A percentile compares a stretch with the other conserved stretches of the same genome.
phyloP scores from a whole-genome alignment of 257 asterid genomes.

The Salvia rosmarinus region DNA sequence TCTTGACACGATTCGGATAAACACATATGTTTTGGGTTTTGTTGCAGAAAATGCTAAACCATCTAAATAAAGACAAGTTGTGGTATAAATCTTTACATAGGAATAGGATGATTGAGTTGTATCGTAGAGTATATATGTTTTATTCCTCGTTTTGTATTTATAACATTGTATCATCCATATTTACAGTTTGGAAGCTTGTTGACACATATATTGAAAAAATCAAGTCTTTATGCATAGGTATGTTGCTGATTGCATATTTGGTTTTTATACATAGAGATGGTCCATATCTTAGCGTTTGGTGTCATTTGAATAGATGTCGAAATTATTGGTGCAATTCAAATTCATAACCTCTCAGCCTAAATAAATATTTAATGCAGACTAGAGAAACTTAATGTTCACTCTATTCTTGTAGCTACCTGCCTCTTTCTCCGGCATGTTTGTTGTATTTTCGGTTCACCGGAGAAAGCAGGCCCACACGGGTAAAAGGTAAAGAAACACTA shows the following conservation, averaged over 20 bases:
- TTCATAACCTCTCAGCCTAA: too few species aligned
- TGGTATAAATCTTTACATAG: neutral
- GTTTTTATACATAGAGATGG: too few species aligned
- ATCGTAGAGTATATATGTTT: neutral
- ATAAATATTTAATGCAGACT: too few species aligned
- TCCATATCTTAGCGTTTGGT: too few species aligned
- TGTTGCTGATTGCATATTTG: too few species aligned
- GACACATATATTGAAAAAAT: neutral
- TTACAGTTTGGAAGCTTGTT: constrained; percentile 1
- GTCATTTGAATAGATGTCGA: too few species aligned
- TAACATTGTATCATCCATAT: neutral
- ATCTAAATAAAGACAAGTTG: neutral
- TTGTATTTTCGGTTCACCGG: constrained; percentile 16
- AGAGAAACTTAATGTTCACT: neutral
- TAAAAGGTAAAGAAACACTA: constrained; percentile 35
- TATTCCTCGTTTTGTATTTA: neutral
- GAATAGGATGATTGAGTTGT: neutral
- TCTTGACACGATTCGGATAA: neutral
- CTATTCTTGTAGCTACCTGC: neutral
- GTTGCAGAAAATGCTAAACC: neutral
- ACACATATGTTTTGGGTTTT: neutral
- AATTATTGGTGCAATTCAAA: too few species aligned
- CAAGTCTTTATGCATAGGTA: neutral
- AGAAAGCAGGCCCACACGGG: constrained; percentile 22
- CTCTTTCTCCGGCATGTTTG: constrained; percentile 21